A percentile compares a stretch with the other conserved stretches of the same genome.
These are phyloP conservation scores for Wickerhamomyces sp. DNA, from an alignment of 1,139 yeast species.

Conservation along the genomic window DNA sequence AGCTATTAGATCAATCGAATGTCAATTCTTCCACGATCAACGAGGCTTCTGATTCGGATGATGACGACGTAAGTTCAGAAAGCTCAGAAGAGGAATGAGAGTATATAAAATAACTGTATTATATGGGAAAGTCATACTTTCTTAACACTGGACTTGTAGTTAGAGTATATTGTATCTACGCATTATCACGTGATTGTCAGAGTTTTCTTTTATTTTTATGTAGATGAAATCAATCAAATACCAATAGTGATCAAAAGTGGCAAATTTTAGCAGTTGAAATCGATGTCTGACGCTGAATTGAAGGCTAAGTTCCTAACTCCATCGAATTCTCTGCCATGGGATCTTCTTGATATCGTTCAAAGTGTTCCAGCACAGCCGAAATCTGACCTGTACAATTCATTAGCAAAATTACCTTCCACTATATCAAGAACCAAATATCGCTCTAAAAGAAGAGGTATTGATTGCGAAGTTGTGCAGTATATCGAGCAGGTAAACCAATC, in stretches of 20 bases:
- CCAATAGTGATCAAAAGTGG: too few relatives aligned
- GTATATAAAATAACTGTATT: neutral
- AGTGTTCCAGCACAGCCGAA: slow-evolving; percentile 34
- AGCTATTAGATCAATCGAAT: slow-evolving; percentile 55
- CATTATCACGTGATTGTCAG: too few relatives aligned
- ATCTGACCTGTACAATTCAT: slow-evolving; percentile 29
- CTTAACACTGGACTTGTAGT: too few relatives aligned
- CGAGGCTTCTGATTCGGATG: slow-evolving; percentile 38
- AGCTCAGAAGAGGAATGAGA: slow-evolving; percentile 62
- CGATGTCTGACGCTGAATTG: slow-evolving; percentile 17
- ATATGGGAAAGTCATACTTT: too few relatives aligned
- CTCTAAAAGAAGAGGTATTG: slow-evolving; percentile 69
- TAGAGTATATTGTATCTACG: too few relatives aligned
- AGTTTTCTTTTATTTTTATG: too few relatives aligned
- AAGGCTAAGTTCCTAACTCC: slow-evolving; percentile 41
- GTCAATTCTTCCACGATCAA: slow-evolving; percentile 25
- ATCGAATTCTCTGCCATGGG: slow-evolving; percentile 52
- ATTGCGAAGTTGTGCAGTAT: slow-evolving; percentile 61
- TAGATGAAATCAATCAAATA: too few relatives aligned
- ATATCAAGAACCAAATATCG: slow-evolving; percentile 54
- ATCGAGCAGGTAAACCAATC: slow-evolving; percentile 52
- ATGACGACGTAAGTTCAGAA: slow-evolving; percentile 46
- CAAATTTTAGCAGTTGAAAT: too few relatives aligned
- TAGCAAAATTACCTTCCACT: slow-evolving; percentile 48
- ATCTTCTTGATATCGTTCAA: slow-evolving; percentile 50